A percentile compares a stretch with the other conserved stretches of the same genome.
phyloP scores from a whole-genome alignment of 768 basidiomycete genomes.

The Phylloporus sp. region DNA sequence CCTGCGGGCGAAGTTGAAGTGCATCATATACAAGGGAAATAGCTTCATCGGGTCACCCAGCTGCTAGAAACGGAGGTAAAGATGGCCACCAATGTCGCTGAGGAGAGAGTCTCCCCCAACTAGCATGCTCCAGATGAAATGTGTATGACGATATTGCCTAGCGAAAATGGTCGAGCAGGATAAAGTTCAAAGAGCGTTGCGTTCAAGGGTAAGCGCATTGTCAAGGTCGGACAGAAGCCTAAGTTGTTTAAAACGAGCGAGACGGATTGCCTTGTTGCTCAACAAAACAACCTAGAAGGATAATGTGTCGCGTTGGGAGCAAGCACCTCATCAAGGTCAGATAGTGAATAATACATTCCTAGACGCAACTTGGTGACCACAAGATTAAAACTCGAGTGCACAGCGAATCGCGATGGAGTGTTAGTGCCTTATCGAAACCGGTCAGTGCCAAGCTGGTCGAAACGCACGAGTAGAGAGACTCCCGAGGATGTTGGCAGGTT shows the following conservation, averaged over 20 bases:
- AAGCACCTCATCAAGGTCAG: background rate
- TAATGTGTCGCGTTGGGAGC: background rate
- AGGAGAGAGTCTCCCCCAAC: background rate
- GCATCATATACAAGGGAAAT: background rate
- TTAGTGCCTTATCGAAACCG: constrained; percentile 20
- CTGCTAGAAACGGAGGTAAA: background rate
- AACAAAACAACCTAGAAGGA: background rate
- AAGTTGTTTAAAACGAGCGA: background rate
- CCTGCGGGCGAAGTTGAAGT: background rate
- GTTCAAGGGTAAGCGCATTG: background rate
- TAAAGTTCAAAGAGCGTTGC: background rate
- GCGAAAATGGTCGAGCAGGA: background rate
- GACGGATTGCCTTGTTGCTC: background rate
- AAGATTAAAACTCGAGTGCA: background rate
- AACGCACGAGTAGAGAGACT: constrained; percentile 11
- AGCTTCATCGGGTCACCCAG: background rate
- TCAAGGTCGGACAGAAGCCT: background rate
- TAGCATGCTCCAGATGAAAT: background rate
- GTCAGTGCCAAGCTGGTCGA: background rate
- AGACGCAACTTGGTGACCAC: background rate
- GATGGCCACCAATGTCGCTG: background rate
- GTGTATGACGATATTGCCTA: background rate
- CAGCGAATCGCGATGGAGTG: background rate
- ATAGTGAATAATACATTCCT: background rate
- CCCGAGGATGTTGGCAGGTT: background rate